phyloP scores from a whole-genome alignment of 768 basidiomycete species.

The Mycena epipterygia region DNA sequence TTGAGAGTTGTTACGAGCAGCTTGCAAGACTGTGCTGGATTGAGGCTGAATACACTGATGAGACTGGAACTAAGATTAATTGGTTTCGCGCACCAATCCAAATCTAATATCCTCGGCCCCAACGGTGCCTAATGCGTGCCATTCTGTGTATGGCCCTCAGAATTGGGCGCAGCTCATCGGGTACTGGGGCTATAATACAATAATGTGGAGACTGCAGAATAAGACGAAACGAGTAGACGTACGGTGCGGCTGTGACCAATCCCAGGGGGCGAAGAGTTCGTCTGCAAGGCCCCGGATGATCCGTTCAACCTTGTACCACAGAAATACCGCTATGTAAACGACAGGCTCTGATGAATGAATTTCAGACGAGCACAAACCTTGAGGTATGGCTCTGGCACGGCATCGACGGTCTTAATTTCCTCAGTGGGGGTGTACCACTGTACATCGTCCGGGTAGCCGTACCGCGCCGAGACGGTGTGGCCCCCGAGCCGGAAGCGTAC shows the following conservation, averaged over 20 bases:
- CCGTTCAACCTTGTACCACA: conserved; percentile 5
- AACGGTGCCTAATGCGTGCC: background rate
- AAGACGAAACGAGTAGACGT: background rate
- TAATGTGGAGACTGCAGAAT: background rate
- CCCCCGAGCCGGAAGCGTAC: conserved; percentile 10
- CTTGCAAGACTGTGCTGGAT: too few relatives aligned
- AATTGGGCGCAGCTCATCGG: background rate
- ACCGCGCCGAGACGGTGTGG: background rate
- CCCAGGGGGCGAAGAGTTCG: conserved; percentile 10
- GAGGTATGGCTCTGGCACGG: conserved; percentile 1
- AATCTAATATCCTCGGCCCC: background rate
- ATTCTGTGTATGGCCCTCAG: background rate
- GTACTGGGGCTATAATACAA: background rate
- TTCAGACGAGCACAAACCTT: background rate
- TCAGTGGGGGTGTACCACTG: conserved; percentile 3
- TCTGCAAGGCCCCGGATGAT: background rate
- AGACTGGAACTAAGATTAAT: too few relatives aligned
- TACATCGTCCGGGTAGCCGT: conserved; percentile 9
- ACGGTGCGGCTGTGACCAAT: background rate
- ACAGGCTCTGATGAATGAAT: background rate
- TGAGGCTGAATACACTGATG: too few relatives aligned
- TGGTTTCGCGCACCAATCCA: too few relatives aligned
- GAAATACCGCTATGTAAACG: background rate
- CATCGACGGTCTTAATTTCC: background rate
- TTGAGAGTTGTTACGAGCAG: too few relatives aligned